Conservation (phyloP, 768 basidiomycete genomes). For the Mycena rebaudengoi region DNA sequence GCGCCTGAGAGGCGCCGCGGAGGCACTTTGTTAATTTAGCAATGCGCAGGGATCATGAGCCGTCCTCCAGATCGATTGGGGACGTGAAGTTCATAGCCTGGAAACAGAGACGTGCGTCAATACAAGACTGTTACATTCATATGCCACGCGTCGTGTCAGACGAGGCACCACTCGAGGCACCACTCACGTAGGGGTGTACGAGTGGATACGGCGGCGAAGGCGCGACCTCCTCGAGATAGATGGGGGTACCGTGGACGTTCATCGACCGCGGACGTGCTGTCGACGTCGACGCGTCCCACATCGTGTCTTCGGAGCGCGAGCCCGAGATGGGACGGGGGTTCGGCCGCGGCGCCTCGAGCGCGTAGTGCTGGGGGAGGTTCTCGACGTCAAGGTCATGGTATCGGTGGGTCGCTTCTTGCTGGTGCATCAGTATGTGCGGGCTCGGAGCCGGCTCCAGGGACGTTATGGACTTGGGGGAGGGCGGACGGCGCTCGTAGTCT, state of each 20-base stretch:
- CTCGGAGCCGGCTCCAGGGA: slow-evolving; percentile 7
- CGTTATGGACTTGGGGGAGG: slow-evolving; percentile 17
- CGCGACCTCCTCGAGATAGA: slow-evolving; percentile 19
- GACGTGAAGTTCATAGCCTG: slow-evolving; percentile 55
- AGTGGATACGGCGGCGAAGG: slow-evolving; percentile 30
- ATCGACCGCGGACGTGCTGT: slow-evolving; percentile 14
- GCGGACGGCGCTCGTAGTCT: slow-evolving; percentile 36
- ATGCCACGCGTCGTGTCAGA: too few relatives aligned
- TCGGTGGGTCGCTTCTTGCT: slow-evolving; percentile 21
- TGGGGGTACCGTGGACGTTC: slow-evolving; percentile 16
- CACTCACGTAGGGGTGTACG: slow-evolving; percentile 54
- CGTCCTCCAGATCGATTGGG: slow-evolving; percentile 42
- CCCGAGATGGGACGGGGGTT: too few relatives aligned
- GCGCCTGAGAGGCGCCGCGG: too few relatives aligned
- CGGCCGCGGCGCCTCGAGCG: slow-evolving; percentile 20
- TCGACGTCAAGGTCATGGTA: slow-evolving; percentile 20
- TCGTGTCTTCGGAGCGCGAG: slow-evolving; percentile 39
- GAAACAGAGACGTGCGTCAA: not conserved
- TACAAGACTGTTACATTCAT: slow-evolving; percentile 7
- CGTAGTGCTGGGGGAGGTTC: slow-evolving; percentile 2
- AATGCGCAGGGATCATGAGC: slow-evolving; percentile 9
- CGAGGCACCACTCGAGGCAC: not conserved
- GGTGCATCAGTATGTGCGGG: slow-evolving; percentile 2
- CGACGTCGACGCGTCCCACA: slow-evolving; percentile 37
- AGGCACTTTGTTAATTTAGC: too few relatives aligned